Evolutionary conservation across 805 yeast species (phyloP).

Genomic region (Monosporozyma aerobia): DNA sequence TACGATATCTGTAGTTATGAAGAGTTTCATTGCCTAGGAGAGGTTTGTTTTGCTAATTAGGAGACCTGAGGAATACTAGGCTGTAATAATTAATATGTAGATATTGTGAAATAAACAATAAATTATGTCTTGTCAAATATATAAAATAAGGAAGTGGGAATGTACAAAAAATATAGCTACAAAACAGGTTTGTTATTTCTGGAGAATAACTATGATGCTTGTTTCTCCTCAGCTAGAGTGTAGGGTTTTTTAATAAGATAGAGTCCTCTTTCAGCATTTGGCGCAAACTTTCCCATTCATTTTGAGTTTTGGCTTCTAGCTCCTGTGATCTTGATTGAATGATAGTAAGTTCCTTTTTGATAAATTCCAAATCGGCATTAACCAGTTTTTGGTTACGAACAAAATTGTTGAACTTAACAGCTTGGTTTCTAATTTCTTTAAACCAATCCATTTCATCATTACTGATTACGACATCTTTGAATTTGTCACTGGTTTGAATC

Average conservation of each 20-base stretch:
- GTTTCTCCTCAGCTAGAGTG: background rate
- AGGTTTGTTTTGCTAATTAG: background rate
- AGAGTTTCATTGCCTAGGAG: background rate
- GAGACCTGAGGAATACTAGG: background rate
- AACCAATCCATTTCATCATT: conserved; percentile 39
- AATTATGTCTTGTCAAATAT: background rate
- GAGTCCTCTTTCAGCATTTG: conserved; percentile 27
- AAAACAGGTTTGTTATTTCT: background rate
- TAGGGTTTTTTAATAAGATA: background rate
- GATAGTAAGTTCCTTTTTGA: conserved; percentile 21
- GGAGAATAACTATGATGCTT: background rate
- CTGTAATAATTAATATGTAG: background rate
- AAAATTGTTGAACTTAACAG: conserved; percentile 22
- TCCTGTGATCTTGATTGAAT: conserved; percentile 6
- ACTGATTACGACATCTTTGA: conserved; percentile 28
- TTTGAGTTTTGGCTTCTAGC: conserved; percentile 3
- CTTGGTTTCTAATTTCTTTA: conserved; percentile 32
- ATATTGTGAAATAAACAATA: background rate
- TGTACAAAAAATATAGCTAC: background rate
- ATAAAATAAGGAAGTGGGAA: background rate
- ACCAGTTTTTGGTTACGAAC: conserved; percentile 7
- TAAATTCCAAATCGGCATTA: conserved; percentile 22
- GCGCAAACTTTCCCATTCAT: conserved; percentile 29
- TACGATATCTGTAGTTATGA: too few relatives aligned
- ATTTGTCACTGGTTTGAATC: conserved; percentile 10